Percentiles rank a stretch among this genome's conserved stretches.
Evolutionary conservation across 176 grass and related monocot genomes (phyloP).

Genomic region (Typha latifolia): DNA sequence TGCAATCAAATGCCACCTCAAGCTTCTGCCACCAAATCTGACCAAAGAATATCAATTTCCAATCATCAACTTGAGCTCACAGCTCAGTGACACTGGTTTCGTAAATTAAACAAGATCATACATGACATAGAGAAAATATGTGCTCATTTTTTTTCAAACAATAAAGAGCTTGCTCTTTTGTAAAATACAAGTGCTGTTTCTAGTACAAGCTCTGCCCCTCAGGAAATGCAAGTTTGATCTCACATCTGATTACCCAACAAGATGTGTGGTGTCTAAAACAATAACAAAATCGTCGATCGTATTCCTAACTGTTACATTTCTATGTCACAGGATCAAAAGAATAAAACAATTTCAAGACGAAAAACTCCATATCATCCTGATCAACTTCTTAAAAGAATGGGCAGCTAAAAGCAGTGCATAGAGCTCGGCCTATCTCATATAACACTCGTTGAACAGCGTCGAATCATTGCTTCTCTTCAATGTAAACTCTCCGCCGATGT

Average conservation of each 20-base stretch:
- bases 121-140: no score
- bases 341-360: not conserved
- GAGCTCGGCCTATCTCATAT: not conserved
- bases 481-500: not conserved
- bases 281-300: not conserved
- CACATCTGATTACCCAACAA: not conserved
- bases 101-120: no score
- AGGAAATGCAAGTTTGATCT: not conserved
- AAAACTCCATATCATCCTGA: not conserved
- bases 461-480: not conserved
- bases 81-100: no score
- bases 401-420: not conserved
- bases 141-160: no score
- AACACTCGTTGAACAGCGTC: no score
- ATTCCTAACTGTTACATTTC: not conserved
- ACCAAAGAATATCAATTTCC: no score
- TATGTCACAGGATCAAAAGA: not conserved
- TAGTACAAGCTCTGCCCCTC: not conserved
- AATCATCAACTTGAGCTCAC: no score
- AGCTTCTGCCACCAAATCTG: no score
- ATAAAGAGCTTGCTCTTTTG: no score
- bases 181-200: not conserved
- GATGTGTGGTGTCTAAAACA: not conserved
- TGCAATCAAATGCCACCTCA: no score
- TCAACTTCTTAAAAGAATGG: not conserved